Base-by-base conservation (phyloP, 106 monocot genomes). In the Acanthochlamys bracteata region DNA sequence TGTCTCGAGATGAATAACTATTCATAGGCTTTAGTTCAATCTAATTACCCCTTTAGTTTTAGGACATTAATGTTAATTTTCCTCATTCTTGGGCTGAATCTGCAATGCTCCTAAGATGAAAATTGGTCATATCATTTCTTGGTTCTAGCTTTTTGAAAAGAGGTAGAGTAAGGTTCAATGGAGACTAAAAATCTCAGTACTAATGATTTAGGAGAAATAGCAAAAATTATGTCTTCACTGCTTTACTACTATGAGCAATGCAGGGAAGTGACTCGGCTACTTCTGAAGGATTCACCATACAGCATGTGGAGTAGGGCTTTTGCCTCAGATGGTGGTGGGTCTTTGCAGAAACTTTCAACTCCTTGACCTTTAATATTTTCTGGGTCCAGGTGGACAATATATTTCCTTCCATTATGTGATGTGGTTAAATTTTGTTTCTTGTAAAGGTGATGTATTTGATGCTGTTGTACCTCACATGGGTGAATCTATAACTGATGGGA, bases 401-500 rank as follows among this genome's bases (percentile, higher is more conserved):
- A 10, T 42, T 20, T 21, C 2, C 10, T 69, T 64, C 39, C n/a
- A 54, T n/a, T 7, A 63, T 24, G 19, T 22, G 25, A n/a, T 63
- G 13, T 64, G n/a, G 41, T 1, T 7, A 16, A 1, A 7, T 25
- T 66, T 65, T 57, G 45, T 55, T 59, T 71, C 4, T 63, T 15
- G 46, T 78, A 63, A 71, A 88, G 95, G 82, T 79, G 83, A 96
- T 57, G 40, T 72, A 7, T 63, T 82, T 63, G 85, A 96, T 24
- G 95, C 84, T 39, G 90, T 96, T 42, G 95, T 96, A 19, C 95
- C 95, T 39, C 82, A 71, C 65, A 90, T 96, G 95, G 95, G 95
- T 47, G 95, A 96, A 85, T 96, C 95, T 39, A 88, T 96, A 55
- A 90, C 95, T 67, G 95, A 96, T 80, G 95, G 95, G 42, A 96